Conservation (phyloP, 495 filamentous ascomycete genomes). For the Neurospora hispaniola region DNA sequence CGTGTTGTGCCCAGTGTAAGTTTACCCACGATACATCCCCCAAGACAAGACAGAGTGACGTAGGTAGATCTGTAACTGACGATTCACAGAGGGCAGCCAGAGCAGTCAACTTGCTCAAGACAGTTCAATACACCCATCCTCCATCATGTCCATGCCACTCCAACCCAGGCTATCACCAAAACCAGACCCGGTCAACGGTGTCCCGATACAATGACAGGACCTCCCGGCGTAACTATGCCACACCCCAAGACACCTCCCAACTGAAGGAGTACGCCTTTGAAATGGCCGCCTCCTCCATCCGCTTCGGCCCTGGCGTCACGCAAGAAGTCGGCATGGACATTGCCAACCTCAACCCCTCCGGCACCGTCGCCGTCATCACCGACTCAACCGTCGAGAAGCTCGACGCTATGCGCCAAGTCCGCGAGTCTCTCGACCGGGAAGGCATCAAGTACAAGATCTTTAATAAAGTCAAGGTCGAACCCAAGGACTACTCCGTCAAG, state of each 20-base stretch:
- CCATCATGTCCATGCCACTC: conserved; percentile 88
- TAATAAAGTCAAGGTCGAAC: conserved; percentile 69
- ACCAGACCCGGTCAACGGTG: conserved; percentile 33
- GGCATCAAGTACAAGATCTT: conserved; percentile 74
- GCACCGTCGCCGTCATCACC: conserved; percentile 83
- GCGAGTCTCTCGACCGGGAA: conserved; percentile 63
- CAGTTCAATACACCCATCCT: conserved; percentile 83
- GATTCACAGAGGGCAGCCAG: conserved; percentile 52
- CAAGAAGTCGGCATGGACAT: conserved; percentile 99
- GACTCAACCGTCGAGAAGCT: conserved; percentile 69
- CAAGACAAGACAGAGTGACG: background rate
- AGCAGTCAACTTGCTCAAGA: conserved; percentile 73
- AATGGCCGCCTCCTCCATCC: conserved; percentile 89
- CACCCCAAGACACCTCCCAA: conserved; percentile 55
- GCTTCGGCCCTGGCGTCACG: conserved; percentile 88
- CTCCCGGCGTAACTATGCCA: conserved; percentile 45
- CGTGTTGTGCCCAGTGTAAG: conserved; percentile 46
- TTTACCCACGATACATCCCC: background rate
- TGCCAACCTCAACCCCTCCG: conserved; percentile 66
- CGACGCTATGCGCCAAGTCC: conserved; percentile 73
- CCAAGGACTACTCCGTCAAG: conserved; percentile 83
- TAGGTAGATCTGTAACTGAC: background rate
- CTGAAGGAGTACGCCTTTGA: conserved; percentile 98
- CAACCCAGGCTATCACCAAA: conserved; percentile 63
- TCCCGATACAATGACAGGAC: conserved; percentile 18